phyloP scores from a whole-genome alignment of 176 grass and related monocot species.

The Olyra latifolia region DNA sequence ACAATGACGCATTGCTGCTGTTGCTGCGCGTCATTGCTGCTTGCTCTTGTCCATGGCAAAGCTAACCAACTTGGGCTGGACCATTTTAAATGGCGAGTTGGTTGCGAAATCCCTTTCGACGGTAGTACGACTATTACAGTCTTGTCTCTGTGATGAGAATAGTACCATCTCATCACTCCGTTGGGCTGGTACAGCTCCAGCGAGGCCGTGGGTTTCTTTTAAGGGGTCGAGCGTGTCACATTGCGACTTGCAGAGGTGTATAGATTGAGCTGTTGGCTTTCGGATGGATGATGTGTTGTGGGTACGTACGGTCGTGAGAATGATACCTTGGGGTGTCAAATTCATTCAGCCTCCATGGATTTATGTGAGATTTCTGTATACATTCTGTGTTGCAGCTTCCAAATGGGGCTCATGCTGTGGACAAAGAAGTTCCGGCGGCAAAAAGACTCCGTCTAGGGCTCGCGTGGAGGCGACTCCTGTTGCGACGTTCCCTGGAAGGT shows the following conservation, averaged over 20 bases:
- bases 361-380: too few relatives aligned
- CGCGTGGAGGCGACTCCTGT: too few relatives aligned
- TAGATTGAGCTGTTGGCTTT: neutral
- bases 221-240: neutral
- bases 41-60: neutral
- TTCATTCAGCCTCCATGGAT: too few relatives aligned
- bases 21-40: too few relatives aligned
- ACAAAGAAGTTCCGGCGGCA: too few relatives aligned
- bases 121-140: neutral
- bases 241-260: too few relatives aligned
- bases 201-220: conserved; percentile 20
- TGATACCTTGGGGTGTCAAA: neutral
- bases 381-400: too few relatives aligned
- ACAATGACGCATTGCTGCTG: neutral
- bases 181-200: conserved; percentile 36
- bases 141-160: conserved; percentile 6
- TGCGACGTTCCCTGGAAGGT: too few relatives aligned
- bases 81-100: neutral
- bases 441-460: too few relatives aligned
- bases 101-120: conserved; percentile 32
- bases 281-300: neutral
- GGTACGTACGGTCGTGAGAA: too few relatives aligned
- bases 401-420: too few relatives aligned
- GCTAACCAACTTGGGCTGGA: conserved; percentile 1
- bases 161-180: conserved; percentile 6